Base-by-base conservation (phyloP, 108 stramenopile genomes). In the Asterionellopsis glacialis region DNA sequence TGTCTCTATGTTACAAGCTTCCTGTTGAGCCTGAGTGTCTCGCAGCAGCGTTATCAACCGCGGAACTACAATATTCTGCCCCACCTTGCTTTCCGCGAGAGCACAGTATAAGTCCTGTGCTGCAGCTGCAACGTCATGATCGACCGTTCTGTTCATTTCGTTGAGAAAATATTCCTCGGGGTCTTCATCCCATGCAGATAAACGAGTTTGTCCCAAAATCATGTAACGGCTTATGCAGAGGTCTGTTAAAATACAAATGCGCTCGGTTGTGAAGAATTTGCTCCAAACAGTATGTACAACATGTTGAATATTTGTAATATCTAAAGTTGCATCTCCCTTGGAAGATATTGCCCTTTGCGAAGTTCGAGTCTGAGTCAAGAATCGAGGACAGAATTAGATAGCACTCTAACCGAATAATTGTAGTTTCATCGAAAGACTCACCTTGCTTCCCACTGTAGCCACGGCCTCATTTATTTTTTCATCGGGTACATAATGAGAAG, bases 61-160 rank as follows among this genome's bases (percentile, higher is more conserved):
- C 33, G 33, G 33, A 33, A 33, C 7, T 33, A 33, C 33, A 5
- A 33, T 7, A 33, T 33, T 7, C 33, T 33, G 33, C 4, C 47
- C 47, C 21, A 16, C 19, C 16, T 19, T 48, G 19, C 19, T 19
- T 48, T 48, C 47, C 47, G 21, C 47, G 21, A 48, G 47, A 2
- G 47, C 47, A 21, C 47, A 48, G 9, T 19, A 48, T 16, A 48
- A 21, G 21, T 21, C 21, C 47, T 48, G 47, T 19, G 6, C 16
- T 48, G 47, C 47, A 48, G 47, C 47, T 21, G 16, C 19, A 19
- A 48, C 9, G 47, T 48, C 47, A 48, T 48, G 47, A 16, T 48
- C 47, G 5, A 21, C 47, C 16, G 19, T 48, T 21, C 47, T 16
- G 5, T 16, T 21, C 19, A 19, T 21, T 21, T 48, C 47, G 5